Evolutionary conservation across 1,284 basidiomycete species (phyloP).

Genomic region (Boletellus deceptivus): DNA sequence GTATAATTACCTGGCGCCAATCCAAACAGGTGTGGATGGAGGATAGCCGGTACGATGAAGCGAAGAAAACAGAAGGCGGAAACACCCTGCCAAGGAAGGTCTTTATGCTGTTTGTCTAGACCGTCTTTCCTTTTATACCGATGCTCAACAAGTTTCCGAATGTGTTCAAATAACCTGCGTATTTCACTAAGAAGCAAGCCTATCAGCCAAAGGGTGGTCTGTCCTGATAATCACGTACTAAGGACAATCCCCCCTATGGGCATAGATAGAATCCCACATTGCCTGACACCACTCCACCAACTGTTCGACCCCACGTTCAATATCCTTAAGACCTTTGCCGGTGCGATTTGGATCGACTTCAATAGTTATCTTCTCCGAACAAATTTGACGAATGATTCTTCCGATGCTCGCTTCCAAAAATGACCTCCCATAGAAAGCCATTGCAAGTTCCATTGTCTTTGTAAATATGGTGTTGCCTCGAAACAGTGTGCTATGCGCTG

Average conservation of each 20-base stretch:
- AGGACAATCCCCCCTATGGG: conserved; percentile 69
- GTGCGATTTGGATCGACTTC: conserved; percentile 74
- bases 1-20: conserved; percentile 58
- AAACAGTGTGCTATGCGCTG: conserved; percentile 68
- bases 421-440: conserved; percentile 69
- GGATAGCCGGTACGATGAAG: conserved; percentile 79
- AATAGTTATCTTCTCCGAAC: conserved; percentile 67
- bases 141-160: conserved; percentile 68
- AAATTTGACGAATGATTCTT: conserved; percentile 61
- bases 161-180: conserved; percentile 66
- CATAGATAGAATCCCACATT: conserved; percentile 78
- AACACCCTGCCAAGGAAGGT: conserved; percentile 75
- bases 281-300: conserved; percentile 74
- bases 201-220: conserved; percentile 10
- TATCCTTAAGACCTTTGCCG: conserved; percentile 54
- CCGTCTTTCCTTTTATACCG: conserved; percentile 48
- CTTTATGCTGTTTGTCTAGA: conserved; percentile 43
- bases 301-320: conserved; percentile 67
- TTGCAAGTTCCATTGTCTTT: conserved; percentile 75
- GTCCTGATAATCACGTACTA: conserved; percentile 46
- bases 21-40: conserved; percentile 76
- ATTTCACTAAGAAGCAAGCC: conserved; percentile 57
- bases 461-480: conserved; percentile 80
- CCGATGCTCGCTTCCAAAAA: conserved; percentile 81
- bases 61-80: conserved; percentile 84